Conservation (phyloP, 148 eudicot genomes). For the Persicaria maculosa region DNA sequence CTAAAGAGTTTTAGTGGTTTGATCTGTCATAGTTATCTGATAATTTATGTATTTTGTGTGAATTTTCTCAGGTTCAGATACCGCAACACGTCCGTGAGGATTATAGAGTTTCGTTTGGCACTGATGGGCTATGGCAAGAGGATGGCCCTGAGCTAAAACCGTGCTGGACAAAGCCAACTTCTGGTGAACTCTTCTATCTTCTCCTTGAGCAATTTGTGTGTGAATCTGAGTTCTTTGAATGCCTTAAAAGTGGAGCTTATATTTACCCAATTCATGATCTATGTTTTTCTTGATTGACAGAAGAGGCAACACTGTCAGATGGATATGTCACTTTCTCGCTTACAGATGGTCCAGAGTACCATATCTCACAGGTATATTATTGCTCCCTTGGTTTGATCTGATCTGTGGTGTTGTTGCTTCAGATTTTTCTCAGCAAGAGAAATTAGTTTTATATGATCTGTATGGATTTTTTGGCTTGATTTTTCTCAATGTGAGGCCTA, state of each 20-base stretch:
- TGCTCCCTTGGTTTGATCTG: not conserved
- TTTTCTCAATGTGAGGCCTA: not conserved
- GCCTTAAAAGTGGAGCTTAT: not conserved
- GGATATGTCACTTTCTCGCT: slow-evolving; percentile 89
- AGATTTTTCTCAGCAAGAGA: not conserved
- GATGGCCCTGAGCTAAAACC: slow-evolving; percentile 53
- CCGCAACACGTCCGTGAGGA: slow-evolving; percentile 17
- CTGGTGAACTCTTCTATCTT: slow-evolving; percentile 26
- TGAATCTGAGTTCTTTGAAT: slow-evolving; percentile 12
- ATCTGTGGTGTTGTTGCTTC: not conserved
- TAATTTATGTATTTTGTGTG: not conserved
- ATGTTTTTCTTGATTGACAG: slow-evolving; percentile 29
- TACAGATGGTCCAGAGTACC: slow-evolving; percentile 97
- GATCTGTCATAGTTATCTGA: not conserved
- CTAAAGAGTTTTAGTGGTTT: not conserved
- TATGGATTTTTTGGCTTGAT: not conserved
- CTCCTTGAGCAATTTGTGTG: not conserved
- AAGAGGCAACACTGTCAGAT: slow-evolving; percentile 37
- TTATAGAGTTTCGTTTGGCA: slow-evolving; percentile 18
- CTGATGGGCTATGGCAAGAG: slow-evolving; percentile 56
- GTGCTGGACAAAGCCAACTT: slow-evolving; percentile 65
- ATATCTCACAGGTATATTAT: slow-evolving; percentile 71
- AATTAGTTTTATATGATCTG: not conserved
- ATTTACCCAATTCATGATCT: not conserved
- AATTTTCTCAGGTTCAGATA: slow-evolving; percentile 24